Evolutionary conservation across 208 protist genomes (phyloP).

Genomic region (Herpetomonas tarakana): DNA sequence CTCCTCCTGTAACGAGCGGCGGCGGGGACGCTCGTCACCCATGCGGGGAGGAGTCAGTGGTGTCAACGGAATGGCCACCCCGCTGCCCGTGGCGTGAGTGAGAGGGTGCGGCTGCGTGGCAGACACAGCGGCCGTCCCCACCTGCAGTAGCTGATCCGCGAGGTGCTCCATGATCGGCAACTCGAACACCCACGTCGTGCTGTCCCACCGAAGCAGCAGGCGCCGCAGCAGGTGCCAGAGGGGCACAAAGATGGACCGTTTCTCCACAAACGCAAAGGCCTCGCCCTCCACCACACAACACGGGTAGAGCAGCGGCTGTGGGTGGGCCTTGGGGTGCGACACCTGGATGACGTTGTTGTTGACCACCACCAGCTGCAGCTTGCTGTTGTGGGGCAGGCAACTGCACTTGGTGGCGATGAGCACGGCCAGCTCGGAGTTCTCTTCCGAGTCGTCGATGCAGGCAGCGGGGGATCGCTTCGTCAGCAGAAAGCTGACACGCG

Average conservation of each 20-base stretch:
- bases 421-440: constrained; percentile 45
- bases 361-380: constrained; percentile 30
- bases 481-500: constrained; percentile 50
- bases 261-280: constrained; percentile 32
- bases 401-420: constrained; percentile 50
- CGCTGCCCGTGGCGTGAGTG: too few species aligned
- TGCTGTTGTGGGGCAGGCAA: constrained; percentile 39
- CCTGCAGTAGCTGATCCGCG: constrained; percentile 21
- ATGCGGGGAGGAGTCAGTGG: too few species aligned
- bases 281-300: constrained; percentile 37
- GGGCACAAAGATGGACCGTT: constrained; percentile 27
- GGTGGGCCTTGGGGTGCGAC: constrained; percentile 26
- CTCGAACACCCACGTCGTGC: constrained; percentile 42
- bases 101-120: too few species aligned
- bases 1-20: too few species aligned
- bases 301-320: constrained; percentile 13
- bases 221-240: constrained; percentile 39
- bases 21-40: too few species aligned
- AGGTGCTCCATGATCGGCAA: constrained; percentile 20
- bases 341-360: constrained; percentile 22
- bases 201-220: constrained; percentile 31
- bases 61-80: too few species aligned
- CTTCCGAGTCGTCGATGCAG: constrained; percentile 12
- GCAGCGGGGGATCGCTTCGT: constrained; percentile 6
- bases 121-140: not conserved